A percentile compares a stretch with the other conserved stretches of the same genome.
phyloP scores from a whole-genome alignment of 116 monocot genomes.

The Zostera marina region DNA sequence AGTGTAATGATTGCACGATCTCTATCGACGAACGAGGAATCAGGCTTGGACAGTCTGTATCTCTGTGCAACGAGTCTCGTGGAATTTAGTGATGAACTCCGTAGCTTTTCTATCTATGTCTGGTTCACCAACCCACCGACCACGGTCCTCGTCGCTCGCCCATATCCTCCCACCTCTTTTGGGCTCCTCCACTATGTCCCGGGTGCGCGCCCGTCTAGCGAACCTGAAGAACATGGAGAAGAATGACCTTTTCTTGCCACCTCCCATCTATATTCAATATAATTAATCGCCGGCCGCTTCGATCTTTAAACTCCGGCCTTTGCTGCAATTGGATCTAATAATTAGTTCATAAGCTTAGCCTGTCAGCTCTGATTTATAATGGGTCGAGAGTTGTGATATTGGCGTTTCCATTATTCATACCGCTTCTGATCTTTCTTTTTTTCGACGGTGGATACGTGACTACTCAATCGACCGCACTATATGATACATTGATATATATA shows the following conservation, averaged over 20 bases:
- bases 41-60: conserved; percentile 7
- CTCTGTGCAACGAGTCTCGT: conserved; percentile 9
- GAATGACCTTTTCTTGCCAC: conserved; percentile 15
- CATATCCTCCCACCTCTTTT: conserved; percentile 5
- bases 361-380: no score
- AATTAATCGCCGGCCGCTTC: no score
- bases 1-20: neutral
- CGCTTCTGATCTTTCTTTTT: no score
- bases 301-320: no score
- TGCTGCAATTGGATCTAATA: no score
- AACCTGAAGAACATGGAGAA: conserved; percentile 11
- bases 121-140: conserved; percentile 12
- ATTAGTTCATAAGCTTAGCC: no score
- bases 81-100: conserved; percentile 14
- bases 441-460: no score
- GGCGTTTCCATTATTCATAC: no score
- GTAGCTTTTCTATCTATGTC: conserved; percentile 17
- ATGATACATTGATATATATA: no score
- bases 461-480: no score
- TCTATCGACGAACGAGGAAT: no score
- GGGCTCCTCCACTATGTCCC: neutral
- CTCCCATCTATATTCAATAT: neutral
- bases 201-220: neutral
- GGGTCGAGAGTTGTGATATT: no score
- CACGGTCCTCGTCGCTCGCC: conserved; percentile 21